Evolutionary conservation across 2,329 filamentous ascomycete species (phyloP).

Genomic region (Calycina herbarum): DNA sequence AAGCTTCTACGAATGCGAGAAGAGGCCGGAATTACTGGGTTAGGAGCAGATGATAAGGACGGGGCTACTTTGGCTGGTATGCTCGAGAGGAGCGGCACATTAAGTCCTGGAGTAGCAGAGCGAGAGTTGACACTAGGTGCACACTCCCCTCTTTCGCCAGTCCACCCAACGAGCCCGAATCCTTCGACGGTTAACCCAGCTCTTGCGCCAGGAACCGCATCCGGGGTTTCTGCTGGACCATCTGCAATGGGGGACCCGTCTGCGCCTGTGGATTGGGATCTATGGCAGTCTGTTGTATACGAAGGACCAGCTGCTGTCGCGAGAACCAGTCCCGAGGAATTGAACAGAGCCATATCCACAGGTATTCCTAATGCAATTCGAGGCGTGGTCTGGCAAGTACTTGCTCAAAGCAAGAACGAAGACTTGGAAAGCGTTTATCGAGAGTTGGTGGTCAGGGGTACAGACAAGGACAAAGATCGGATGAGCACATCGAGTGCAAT

Average conservation of each 20-base stretch:
- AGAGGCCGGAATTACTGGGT: conserved; percentile 59
- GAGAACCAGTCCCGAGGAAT: conserved; percentile 81
- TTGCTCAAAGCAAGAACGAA: conserved; percentile 92
- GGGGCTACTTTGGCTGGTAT: conserved; percentile 45
- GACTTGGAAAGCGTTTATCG: conserved; percentile 85
- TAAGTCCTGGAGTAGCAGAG: conserved; percentile 44
- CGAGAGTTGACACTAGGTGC: conserved; percentile 40
- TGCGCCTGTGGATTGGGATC: conserved; percentile 90
- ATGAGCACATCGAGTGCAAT: conserved; percentile 46
- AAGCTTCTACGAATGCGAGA: conserved; percentile 74
- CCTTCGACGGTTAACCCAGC: conserved; percentile 66
- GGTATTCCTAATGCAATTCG: conserved; percentile 94
- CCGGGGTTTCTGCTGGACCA: conserved; percentile 75
- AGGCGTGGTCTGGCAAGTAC: conserved; percentile 98
- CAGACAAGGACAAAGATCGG: conserved; percentile 74
- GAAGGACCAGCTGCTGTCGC: conserved; percentile 88
- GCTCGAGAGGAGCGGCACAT: conserved; percentile 43
- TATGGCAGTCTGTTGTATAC: conserved; percentile 96
- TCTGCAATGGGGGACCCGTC: conserved; percentile 64
- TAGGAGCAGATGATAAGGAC: conserved; percentile 49
- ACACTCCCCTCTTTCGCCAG: conserved; percentile 40
- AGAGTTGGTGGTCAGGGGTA: conserved; percentile 76
- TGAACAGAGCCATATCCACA: conserved; percentile 86
- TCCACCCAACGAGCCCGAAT: conserved; percentile 44
- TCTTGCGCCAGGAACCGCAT: conserved; percentile 81